Conservation (phyloP, 331 rosid genomes). For the Ulmus americana region DNA sequence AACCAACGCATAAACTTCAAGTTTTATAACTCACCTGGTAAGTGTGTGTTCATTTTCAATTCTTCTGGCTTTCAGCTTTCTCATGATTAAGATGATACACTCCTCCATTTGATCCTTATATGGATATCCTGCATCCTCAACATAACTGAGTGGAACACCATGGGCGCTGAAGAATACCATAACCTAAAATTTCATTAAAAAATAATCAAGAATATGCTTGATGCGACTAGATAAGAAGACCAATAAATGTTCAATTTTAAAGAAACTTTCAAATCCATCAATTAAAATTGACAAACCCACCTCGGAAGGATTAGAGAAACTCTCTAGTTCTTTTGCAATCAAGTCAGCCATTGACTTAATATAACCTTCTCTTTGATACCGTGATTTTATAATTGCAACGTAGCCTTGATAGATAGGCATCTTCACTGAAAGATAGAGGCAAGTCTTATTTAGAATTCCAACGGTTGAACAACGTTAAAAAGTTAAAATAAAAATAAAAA, state of each 20-base stretch:
- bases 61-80: slow-evolving; percentile 88
- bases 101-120: slow-evolving; percentile 97
- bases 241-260: background rate
- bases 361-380: slow-evolving; percentile 92
- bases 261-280: slow-evolving; percentile 20
- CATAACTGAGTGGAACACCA: slow-evolving; percentile 92
- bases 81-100: slow-evolving; percentile 81
- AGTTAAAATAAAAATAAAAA: slow-evolving; percentile 7
- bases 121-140: slow-evolving; percentile 92
- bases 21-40: slow-evolving; percentile 61
- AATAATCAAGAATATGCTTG: slow-evolving; percentile 2
- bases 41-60: slow-evolving; percentile 66
- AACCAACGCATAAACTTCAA: too few relatives aligned
- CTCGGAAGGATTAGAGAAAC: slow-evolving; percentile 60
- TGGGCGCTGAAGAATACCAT: slow-evolving; percentile 97
- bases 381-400: slow-evolving; percentile 88
- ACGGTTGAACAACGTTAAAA: slow-evolving; percentile 11
- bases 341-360: slow-evolving; percentile 88
- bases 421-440: slow-evolving; percentile 54
- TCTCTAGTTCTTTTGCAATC: slow-evolving; percentile 70
- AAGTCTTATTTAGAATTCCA: slow-evolving; percentile 21
- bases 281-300: slow-evolving; percentile 33
- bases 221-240: background rate
- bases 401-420: slow-evolving; percentile 55
- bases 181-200: slow-evolving; percentile 38